These are phyloP conservation scores for Mucuna pruriens DNA, from an alignment of 306 rosid genomes.

Conservation along the genomic window DNA sequence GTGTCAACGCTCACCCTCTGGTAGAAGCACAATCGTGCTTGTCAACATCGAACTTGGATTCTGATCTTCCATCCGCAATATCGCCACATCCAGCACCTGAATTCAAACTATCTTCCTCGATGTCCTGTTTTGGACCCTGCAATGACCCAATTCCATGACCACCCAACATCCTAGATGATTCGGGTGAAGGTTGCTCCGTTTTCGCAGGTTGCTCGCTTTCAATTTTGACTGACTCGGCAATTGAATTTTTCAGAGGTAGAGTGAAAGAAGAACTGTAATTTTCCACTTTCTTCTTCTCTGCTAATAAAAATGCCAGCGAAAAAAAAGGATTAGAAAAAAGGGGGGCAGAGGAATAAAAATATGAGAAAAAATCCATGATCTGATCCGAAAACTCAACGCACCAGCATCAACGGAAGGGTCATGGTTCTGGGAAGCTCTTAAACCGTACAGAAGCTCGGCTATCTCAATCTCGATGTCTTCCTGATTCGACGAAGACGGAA, in stretches of 20 bases:
- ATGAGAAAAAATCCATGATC: neutral
- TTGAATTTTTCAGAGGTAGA: conserved; percentile 24
- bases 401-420: conserved; percentile 26
- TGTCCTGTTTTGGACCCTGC: neutral
- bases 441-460: conserved; percentile 64
- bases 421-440: conserved; percentile 42
- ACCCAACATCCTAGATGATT: conserved; percentile 6
- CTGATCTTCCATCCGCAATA: conserved; percentile 1
- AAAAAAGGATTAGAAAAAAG: neutral
- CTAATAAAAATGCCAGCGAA: conserved; percentile 6
- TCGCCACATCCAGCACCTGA: neutral
- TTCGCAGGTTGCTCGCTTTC: conserved; percentile 40
- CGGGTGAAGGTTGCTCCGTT: conserved; percentile 27
- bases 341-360: neutral
- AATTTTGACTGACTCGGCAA: conserved; percentile 7
- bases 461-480: conserved; percentile 62
- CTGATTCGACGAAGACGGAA: conserved; percentile 32
- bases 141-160: conserved; percentile 16
- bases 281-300: conserved; percentile 36
- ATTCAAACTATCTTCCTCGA: conserved; percentile 16
- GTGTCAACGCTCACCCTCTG: conserved; percentile 42
- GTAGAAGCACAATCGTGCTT: conserved; percentile 31
- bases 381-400: conserved; percentile 5
- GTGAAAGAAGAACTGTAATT: conserved; percentile 4
- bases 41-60: conserved; percentile 2